phyloP scores from a whole-genome alignment of 2,329 filamentous ascomycete species.

The Aureobasidium namibiae region DNA sequence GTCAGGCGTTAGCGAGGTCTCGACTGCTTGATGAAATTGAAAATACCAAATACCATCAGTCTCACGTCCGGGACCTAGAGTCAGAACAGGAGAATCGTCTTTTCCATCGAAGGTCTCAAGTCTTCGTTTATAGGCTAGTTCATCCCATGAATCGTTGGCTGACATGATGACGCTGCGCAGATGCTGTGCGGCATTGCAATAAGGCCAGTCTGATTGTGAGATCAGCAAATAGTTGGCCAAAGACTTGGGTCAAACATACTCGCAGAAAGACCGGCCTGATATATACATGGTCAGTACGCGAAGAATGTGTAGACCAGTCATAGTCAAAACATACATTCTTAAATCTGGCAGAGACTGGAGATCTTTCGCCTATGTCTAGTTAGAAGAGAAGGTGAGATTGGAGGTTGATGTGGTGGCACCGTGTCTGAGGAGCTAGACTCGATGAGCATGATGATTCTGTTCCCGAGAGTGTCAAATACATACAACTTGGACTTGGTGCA shows the following conservation, averaged over 20 bases:
- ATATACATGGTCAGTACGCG: not conserved
- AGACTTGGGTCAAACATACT: constrained; percentile 27
- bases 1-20: not conserved
- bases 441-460: not conserved
- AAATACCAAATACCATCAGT: constrained; percentile 73
- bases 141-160: constrained; percentile 49
- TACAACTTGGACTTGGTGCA: constrained; percentile 83
- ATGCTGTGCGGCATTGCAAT: constrained; percentile 69
- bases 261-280: constrained; percentile 40
- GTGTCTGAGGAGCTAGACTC: constrained; percentile 23
- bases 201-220: constrained; percentile 62
- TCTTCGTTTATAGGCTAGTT: constrained; percentile 57
- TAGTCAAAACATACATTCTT: constrained; percentile 58
- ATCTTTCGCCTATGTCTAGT: constrained; percentile 50
- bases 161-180: constrained; percentile 56
- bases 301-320: not conserved
- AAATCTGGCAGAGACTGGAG: constrained; percentile 81
- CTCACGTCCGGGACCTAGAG: constrained; percentile 58
- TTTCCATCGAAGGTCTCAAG: constrained; percentile 69
- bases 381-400: not conserved
- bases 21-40: too few species aligned
- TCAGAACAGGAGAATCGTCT: constrained; percentile 51
- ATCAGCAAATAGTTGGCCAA: not conserved
- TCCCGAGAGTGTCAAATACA: constrained; percentile 20
- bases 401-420: constrained; percentile 14